Base-by-base conservation (phyloP, 148 eudicot genomes). In the Fagopyrum homotropicum region DNA sequence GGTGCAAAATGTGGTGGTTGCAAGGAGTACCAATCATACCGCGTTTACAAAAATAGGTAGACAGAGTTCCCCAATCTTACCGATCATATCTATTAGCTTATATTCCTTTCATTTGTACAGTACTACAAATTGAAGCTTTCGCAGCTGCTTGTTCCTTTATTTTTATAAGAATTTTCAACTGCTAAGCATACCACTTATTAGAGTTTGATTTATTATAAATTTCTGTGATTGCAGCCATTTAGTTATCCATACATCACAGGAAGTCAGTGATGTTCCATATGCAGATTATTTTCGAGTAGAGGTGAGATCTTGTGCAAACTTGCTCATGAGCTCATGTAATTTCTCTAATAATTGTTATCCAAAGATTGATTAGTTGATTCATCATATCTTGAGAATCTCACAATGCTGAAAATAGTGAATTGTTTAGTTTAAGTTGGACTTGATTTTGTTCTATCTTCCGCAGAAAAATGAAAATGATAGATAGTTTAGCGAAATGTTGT, bases 201-300 rank as follows among this genome's bases (percentile, higher is more conserved):
- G 12, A 49, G 45, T 72, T 70, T 79, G 76, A 77, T 43, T 61
- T 63, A 16, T 54, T 45, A 49, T 75, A 35, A 45, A 45, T 14
- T 74, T 61, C 66, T 16, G 56, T 26, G 73, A 74, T 88, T 77
- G 48, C 97, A 95, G 98, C 74, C 97, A 90, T 83, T 85, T 95
- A 81, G 82, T 92, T 80, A 79, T 92, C 73, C 87, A 86, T 84
- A 89, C 93, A 30, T 84, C 92, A 15, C 98, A 95, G 85, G 91
- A 86, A 80, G 87, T 95, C 80, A 86, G 72, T 83, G 97, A 92
- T 77, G 96, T 95, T 60, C 98, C 98, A 14, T 95, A 92, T 59
- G 98, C 87, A 70, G 98, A 95, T 88, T 95, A 95, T 83, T 95
- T 95, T 78, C 79, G 77, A n/a, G 93, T 92, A 78, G 92, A 95